Conservation (phyloP, 805 yeast genomes). For the Ogataea chonburiensis region DNA sequence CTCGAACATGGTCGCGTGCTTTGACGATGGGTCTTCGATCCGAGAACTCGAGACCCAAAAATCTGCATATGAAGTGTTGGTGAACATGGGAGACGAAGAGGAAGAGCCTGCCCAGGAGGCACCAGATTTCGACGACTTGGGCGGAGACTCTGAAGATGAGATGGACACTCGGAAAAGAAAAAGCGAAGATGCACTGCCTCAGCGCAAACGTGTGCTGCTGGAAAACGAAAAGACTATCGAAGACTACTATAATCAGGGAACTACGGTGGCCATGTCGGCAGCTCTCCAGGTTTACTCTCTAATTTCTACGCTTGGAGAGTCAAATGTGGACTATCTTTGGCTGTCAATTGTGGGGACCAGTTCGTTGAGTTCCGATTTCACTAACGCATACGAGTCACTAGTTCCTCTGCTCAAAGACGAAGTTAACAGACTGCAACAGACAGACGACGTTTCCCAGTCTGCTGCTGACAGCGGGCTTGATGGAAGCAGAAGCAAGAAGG, state of each 20-base stretch:
- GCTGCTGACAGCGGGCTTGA: constrained; percentile 17
- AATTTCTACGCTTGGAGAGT: constrained; percentile 79
- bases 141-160: constrained; percentile 30
- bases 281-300: constrained; percentile 80
- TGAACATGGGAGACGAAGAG: constrained; percentile 40
- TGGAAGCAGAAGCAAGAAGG: constrained; percentile 29
- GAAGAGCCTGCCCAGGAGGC: constrained; percentile 38
- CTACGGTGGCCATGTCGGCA: constrained; percentile 69
- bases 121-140: constrained; percentile 27
- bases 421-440: constrained; percentile 63
- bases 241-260: constrained; percentile 80
- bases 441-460: constrained; percentile 7
- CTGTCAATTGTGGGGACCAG: constrained; percentile 84
- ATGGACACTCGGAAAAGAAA: constrained; percentile 29
- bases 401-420: constrained; percentile 80
- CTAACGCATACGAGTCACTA: constrained; percentile 68
- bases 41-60: constrained; percentile 55
- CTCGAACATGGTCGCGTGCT: constrained; percentile 69
- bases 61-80: constrained; percentile 57
- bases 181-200: constrained; percentile 34
- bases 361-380: constrained; percentile 69
- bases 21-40: constrained; percentile 82
- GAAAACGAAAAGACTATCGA: constrained; percentile 59
- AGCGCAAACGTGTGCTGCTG: constrained; percentile 40
- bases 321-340: constrained; percentile 73